Conservation (phyloP, 2,329 filamentous ascomycete genomes). For the Colletotrichum chrysophilum region DNA sequence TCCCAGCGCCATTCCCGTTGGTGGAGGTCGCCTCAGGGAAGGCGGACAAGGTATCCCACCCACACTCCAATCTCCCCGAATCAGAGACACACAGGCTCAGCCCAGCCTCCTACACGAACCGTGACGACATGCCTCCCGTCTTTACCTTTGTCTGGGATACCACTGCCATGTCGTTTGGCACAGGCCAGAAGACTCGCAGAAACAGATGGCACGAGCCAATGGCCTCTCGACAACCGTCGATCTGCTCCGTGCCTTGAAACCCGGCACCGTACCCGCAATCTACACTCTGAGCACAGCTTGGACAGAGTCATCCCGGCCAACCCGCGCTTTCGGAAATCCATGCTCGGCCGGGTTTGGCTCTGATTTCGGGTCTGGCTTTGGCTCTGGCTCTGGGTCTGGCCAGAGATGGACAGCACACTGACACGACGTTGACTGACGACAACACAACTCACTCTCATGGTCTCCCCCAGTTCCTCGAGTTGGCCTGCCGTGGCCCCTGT, state of each 20-base stretch:
- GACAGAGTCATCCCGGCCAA: slow-evolving; percentile 8
- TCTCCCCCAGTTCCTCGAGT: neutral
- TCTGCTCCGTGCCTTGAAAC: slow-evolving; percentile 20
- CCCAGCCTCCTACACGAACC: slow-evolving; percentile 17
- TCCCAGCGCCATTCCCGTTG: slow-evolving; percentile 12
- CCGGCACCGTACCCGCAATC: neutral
- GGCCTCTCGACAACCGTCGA: neutral
- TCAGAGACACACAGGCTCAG: slow-evolving; percentile 11
- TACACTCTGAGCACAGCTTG: neutral
- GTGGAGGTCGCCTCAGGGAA: neutral
- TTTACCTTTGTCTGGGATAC: slow-evolving; percentile 2
- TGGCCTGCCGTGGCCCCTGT: neutral
- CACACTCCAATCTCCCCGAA: neutral
- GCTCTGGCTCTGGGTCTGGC: neutral
- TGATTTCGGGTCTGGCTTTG: neutral
- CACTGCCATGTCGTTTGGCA: neutral
- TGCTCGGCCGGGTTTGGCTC: neutral
- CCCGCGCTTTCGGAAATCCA: neutral
- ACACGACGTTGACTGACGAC: neutral
- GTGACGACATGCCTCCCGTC: slow-evolving; percentile 16
- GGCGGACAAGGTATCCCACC: neutral
- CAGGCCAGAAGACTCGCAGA: slow-evolving; percentile 1
- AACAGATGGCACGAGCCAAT: slow-evolving; percentile 20
- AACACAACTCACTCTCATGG: neutral
- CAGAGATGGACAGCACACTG: neutral